A percentile compares a stretch with the other conserved stretches of the same genome.
phyloP scores from a whole-genome alignment of 2,329 filamentous ascomycete genomes.

The Fusarium heterosporum region DNA sequence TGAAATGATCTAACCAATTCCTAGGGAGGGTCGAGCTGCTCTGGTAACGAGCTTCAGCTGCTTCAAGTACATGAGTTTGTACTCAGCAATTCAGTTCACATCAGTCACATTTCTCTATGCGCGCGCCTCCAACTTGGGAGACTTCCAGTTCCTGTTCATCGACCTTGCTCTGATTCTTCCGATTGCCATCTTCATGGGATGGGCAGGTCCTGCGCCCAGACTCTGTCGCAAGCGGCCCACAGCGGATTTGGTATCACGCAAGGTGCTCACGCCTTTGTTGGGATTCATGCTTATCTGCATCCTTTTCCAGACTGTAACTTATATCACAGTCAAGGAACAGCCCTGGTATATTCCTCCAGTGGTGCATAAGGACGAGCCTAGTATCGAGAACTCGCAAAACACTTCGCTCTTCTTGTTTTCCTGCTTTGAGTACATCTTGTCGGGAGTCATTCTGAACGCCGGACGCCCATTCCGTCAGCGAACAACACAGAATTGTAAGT shows the following conservation, averaged over 20 bases:
- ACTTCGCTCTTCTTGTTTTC: slow-evolving; percentile 89
- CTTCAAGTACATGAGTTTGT: slow-evolving; percentile 99
- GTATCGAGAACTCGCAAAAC: slow-evolving; percentile 92
- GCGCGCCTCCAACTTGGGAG: slow-evolving; percentile 91
- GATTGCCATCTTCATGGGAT: slow-evolving; percentile 99
- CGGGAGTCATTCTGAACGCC: slow-evolving; percentile 89
- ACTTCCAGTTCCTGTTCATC: slow-evolving; percentile 98
- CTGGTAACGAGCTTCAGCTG: slow-evolving; percentile 99
- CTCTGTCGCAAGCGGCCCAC: slow-evolving; percentile 89
- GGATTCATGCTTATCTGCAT: slow-evolving; percentile 90
- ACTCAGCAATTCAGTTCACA: slow-evolving; percentile 99
- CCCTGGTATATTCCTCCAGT: slow-evolving; percentile 88
- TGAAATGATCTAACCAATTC: slow-evolving; percentile 37
- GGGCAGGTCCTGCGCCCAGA: slow-evolving; percentile 84
- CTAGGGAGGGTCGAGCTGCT: slow-evolving; percentile 88
- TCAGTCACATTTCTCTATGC: slow-evolving; percentile 97
- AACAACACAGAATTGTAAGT: slow-evolving; percentile 81
- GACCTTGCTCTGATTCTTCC: slow-evolving; percentile 92
- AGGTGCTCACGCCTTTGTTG: slow-evolving; percentile 88
- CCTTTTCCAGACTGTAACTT: slow-evolving; percentile 78
- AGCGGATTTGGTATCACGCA: slow-evolving; percentile 89
- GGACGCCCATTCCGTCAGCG: slow-evolving; percentile 88
- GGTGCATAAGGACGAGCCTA: slow-evolving; percentile 81
- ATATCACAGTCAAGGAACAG: slow-evolving; percentile 79
- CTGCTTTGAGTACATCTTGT: slow-evolving; percentile 94